Base-by-base conservation (phyloP, 2,329 filamentous ascomycete genomes). In the Fusarium odoratissimum region DNA sequence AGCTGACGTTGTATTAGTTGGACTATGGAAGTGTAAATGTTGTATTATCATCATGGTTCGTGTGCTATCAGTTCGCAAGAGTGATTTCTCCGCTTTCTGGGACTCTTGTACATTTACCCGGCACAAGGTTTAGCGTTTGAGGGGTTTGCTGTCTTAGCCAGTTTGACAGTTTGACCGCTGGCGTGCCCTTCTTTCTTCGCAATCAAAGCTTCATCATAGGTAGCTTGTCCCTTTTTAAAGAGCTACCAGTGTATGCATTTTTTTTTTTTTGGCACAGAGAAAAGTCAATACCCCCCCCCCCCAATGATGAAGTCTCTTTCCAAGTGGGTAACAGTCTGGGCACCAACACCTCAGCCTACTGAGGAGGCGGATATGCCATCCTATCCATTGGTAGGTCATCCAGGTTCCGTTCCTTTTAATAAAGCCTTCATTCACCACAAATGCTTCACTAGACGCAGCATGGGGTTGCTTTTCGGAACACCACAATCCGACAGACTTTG, bases 31-130 rank as follows among this genome's bases (percentile, higher is more conserved):
- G 30, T 12, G 11, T 12, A 31, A 31, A 31, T 11, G 30, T 5
- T 31, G 30, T 31, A 12, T 31, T 12, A 17, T 37, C 35, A 17
- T 37, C 35, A 17, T 37, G 14, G 2, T 37, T 5, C n/a, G 17
- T 11, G 19, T 35, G 14, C 6, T 1, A 28, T 12, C 2, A 23
- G 21, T 21, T 37, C 8, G 2, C 1, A 21, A 0, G 4, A 5
- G 48, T 25, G n/a, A 11, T 14, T 14, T 51, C 48, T 25, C 48
- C 31, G 37, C 48, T 35, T 19, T 9, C 17, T 14, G n/a, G 17
- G 17, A 13, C 12, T 3, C n/a, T 25, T 51, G 7, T 25, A 31
- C 13, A 37, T 37, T 51, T 51, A 51, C 14, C 48, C 48, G 48
- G 31, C 17, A 51, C 33, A 51, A 21, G 17, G n/a, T 37, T 21